phyloP scores from a whole-genome alignment of 1,284 basidiomycete genomes.

The Apiotrichum montevideense region DNA sequence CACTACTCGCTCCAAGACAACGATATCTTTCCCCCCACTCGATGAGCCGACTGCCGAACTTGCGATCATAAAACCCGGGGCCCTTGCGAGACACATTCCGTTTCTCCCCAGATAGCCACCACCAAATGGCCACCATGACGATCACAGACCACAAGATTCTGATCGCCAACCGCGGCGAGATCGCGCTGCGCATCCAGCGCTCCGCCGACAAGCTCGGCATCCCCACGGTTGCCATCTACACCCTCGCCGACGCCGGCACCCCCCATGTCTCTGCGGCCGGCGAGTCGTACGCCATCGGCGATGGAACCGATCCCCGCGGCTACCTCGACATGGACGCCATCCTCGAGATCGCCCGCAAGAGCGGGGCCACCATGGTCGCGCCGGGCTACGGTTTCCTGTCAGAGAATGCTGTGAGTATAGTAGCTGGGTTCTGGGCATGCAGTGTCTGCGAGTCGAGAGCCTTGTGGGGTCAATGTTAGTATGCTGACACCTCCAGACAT shows the following conservation, averaged over 20 bases:
- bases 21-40: too few species aligned
- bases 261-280: slow-evolving; percentile 60
- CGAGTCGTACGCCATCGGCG: slow-evolving; percentile 45
- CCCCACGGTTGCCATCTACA: slow-evolving; percentile 83
- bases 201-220: slow-evolving; percentile 83
- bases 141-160: slow-evolving; percentile 58
- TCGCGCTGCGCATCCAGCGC: slow-evolving; percentile 84
- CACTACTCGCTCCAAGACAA: too few species aligned
- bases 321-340: slow-evolving; percentile 51
- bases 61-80: background rate
- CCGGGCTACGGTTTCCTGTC: slow-evolving; percentile 64
- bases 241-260: slow-evolving; percentile 70
- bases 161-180: slow-evolving; percentile 87
- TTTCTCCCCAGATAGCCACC: background rate
- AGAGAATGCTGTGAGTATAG: slow-evolving; percentile 53
- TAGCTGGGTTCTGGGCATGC: too few species aligned
- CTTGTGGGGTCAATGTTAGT: background rate
- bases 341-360: slow-evolving; percentile 49
- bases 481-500: slow-evolving; percentile 31
- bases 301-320: slow-evolving; percentile 43
- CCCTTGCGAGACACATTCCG: background rate
- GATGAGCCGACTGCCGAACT: too few species aligned
- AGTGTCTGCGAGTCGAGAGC: too few species aligned
- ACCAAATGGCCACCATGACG: background rate
- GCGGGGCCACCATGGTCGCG: slow-evolving; percentile 55